Evolutionary conservation across 768 basidiomycete species (phyloP).

Genomic region (Cubamyces sp.): DNA sequence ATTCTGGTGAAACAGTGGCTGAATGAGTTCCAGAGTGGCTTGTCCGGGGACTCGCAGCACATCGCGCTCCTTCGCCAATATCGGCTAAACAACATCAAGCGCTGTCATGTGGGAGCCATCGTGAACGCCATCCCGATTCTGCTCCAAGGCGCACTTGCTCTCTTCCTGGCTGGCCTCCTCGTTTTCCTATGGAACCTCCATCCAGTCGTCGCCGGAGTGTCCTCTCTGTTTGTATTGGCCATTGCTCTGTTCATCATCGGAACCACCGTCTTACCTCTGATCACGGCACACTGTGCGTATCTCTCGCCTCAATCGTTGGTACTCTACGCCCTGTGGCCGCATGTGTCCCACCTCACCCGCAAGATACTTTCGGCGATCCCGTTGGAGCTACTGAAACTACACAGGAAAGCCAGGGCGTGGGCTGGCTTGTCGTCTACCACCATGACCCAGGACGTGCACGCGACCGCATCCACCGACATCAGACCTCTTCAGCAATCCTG

Average conservation of each 20-base stretch:
- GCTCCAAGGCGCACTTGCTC: constrained; percentile 25
- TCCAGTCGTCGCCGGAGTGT: constrained; percentile 9
- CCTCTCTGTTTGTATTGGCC: neutral
- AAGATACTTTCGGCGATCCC: too few species aligned
- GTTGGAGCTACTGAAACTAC: too few species aligned
- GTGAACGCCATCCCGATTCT: constrained; percentile 24
- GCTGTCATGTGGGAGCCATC: constrained; percentile 23
- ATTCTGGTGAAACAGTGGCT: constrained; percentile 38
- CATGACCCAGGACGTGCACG: too few species aligned
- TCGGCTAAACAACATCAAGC: constrained; percentile 22
- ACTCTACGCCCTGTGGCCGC: too few species aligned
- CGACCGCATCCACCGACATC: too few species aligned
- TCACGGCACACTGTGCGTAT: constrained; percentile 5
- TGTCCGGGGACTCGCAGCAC: neutral
- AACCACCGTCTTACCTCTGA: neutral
- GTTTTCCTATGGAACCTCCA: constrained; percentile 25
- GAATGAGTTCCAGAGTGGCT: constrained; percentile 6
- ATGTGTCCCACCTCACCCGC: too few species aligned
- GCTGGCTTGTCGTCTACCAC: too few species aligned
- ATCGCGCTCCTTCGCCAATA: constrained; percentile 24
- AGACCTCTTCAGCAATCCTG: too few species aligned
- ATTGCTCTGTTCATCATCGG: neutral
- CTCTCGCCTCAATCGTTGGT: constrained; percentile 4
- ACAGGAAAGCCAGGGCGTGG: too few species aligned
- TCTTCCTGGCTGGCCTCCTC: constrained; percentile 28